Percentiles rank a stretch among this genome's conserved stretches.
phyloP scores from a whole-genome alignment of 2,329 filamentous ascomycete genomes.

The Fusarium siculi region DNA sequence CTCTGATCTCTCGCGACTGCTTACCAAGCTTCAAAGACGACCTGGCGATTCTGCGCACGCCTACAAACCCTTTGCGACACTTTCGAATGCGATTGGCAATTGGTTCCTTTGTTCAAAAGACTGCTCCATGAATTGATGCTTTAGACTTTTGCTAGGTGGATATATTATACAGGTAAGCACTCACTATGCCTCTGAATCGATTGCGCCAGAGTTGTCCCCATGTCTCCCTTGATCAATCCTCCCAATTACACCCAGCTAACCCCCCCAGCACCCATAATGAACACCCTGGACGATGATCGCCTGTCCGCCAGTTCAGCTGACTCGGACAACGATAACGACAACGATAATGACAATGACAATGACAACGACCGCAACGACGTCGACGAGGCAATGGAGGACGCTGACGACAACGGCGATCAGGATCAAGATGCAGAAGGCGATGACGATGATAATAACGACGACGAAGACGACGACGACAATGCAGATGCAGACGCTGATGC shows the following conservation, averaged over 20 bases:
- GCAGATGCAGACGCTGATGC: slow-evolving; percentile 54
- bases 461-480: slow-evolving; percentile 50
- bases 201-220: background rate
- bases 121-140: slow-evolving; percentile 1
- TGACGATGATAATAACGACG: slow-evolving; percentile 48
- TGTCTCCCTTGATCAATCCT: no score
- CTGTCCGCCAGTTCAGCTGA: slow-evolving; percentile 40
- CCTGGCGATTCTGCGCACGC: background rate
- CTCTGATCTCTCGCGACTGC: slow-evolving; percentile 1
- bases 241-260: background rate
- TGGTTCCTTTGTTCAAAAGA: background rate
- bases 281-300: slow-evolving; percentile 37
- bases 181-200: background rate
- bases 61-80: slow-evolving; percentile 15
- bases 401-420: slow-evolving; percentile 50
- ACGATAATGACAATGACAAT: slow-evolving; percentile 59
- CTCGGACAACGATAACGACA: slow-evolving; percentile 47
- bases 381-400: slow-evolving; percentile 68
- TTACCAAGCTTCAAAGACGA: background rate
- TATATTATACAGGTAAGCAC: background rate
- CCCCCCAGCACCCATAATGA: slow-evolving; percentile 18
- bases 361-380: slow-evolving; percentile 58
- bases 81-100: background rate
- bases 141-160: background rate
- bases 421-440: slow-evolving; percentile 45